Percentiles rank a stretch among this genome's conserved stretches.
Evolutionary conservation across 2,329 filamentous ascomycete species (phyloP).

Genomic region (Akanthomyces muscarius): DNA sequence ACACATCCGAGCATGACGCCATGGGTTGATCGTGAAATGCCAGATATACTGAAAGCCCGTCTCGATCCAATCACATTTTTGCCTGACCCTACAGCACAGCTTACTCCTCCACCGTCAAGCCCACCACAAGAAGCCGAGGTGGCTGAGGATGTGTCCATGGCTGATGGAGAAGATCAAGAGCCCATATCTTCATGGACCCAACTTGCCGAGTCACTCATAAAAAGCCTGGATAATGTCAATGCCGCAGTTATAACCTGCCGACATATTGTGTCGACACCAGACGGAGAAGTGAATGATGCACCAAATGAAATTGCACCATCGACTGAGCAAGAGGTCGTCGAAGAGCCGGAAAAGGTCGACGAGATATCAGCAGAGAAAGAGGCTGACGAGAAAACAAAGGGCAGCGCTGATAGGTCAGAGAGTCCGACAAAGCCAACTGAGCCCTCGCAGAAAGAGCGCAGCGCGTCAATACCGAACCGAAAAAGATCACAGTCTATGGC

Average conservation of each 20-base stretch:
- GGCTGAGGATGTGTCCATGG: background rate
- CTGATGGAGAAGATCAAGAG: background rate
- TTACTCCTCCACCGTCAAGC: constrained; percentile 31
- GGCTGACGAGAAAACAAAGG: constrained; percentile 22
- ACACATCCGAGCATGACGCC: constrained; percentile 59
- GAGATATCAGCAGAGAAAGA: constrained; percentile 17
- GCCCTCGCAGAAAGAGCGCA: constrained; percentile 32
- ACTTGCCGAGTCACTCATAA: constrained; percentile 5
- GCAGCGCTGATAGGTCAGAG: constrained; percentile 22
- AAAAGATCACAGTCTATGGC: constrained; percentile 62
- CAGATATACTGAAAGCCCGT: constrained; percentile 47
- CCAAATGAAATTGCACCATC: constrained; percentile 2
- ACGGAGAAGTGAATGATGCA: constrained; percentile 23
- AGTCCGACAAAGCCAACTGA: constrained; percentile 28
- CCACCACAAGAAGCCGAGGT: constrained; percentile 2
- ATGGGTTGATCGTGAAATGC: constrained; percentile 50
- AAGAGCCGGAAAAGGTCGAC: constrained; percentile 20
- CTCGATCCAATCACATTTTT: constrained; percentile 61
- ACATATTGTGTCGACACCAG: constrained; percentile 25
- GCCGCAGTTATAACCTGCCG: constrained; percentile 28
- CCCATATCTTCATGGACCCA: constrained; percentile 10
- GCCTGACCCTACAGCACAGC: constrained; percentile 45
- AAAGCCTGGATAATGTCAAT: background rate
- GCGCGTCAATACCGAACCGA: constrained; percentile 42
- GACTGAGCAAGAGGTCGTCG: constrained; percentile 1